A percentile compares a stretch with the other conserved stretches of the same genome.
These are phyloP conservation scores for Solanum medicagineum DNA, from an alignment of 257 asterid species.

Conservation along the genomic window DNA sequence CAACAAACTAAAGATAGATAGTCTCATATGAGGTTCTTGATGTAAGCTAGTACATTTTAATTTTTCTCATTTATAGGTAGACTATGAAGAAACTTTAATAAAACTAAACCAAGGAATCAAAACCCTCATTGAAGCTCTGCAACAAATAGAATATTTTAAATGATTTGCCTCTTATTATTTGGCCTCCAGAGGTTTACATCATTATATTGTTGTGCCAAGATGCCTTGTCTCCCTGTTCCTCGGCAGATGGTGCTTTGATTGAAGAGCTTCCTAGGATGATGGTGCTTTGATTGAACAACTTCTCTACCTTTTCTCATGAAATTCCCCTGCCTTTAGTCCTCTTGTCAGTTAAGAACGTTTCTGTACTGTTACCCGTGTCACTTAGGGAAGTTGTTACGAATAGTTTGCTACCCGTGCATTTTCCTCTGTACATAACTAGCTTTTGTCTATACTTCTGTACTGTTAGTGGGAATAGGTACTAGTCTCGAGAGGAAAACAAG, in stretches of 20 bases:
- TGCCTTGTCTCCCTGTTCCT: not conserved
- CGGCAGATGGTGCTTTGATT: not conserved
- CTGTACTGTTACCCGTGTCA: not conserved
- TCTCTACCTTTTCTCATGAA: not conserved
- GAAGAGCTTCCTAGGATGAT: not conserved
- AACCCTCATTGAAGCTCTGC: not conserved
- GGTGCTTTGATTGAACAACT: not conserved
- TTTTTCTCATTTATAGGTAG: not conserved
- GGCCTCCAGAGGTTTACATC: not conserved
- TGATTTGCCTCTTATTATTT: not conserved
- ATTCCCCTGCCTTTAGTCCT: not conserved
- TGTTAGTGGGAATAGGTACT: not conserved
- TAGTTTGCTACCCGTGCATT: not conserved
- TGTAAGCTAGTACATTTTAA: not conserved
- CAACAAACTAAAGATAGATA: not conserved
- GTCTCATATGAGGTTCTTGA: not conserved
- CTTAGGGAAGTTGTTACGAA: too few species aligned
- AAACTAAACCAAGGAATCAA: not conserved
- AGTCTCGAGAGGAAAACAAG: not conserved
- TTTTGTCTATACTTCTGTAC: not conserved
- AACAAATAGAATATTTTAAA: not conserved
- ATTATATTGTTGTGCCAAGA: not conserved
- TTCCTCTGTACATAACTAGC: not conserved
- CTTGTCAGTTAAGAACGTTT: not conserved
- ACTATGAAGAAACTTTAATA: not conserved